Evolutionary conservation across 257 asterid genomes (phyloP).

Genomic region (Asclepias syriaca): DNA sequence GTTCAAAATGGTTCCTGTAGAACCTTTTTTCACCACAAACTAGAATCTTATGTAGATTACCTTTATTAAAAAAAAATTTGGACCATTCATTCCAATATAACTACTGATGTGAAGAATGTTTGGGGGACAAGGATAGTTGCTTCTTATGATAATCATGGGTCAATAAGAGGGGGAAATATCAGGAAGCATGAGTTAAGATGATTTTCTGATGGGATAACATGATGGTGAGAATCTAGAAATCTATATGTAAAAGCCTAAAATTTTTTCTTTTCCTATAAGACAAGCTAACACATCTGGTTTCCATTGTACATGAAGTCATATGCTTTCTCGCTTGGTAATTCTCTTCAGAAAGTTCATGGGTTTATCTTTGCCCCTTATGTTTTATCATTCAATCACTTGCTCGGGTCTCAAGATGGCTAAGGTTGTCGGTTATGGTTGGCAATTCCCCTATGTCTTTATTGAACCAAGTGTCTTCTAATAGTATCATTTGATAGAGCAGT

Average conservation of each 20-base stretch:
- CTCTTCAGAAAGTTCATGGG: not conserved
- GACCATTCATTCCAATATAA: too few relatives aligned
- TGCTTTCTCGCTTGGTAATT: not conserved
- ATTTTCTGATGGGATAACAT: not conserved
- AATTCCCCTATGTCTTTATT: not conserved
- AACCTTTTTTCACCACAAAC: not conserved
- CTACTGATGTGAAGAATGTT: not conserved
- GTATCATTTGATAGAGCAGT: conserved; percentile 9
- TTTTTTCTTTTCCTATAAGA: not conserved
- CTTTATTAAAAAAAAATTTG: not conserved
- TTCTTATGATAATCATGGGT: not conserved
- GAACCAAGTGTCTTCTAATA: not conserved
- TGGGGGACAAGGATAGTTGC: not conserved
- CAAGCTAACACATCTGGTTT: not conserved
- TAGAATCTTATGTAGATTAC: not conserved
- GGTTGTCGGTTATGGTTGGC: not conserved
- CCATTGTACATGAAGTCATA: not conserved
- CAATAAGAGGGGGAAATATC: not conserved
- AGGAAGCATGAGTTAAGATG: not conserved
- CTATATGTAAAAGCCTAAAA: not conserved
- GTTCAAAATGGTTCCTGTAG: not conserved
- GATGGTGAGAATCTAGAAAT: not conserved
- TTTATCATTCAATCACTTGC: not conserved
- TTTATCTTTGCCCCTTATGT: not conserved
- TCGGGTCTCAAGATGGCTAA: not conserved